Base-by-base conservation (phyloP, 1,284 basidiomycete species). In the Ustilago sp. region DNA sequence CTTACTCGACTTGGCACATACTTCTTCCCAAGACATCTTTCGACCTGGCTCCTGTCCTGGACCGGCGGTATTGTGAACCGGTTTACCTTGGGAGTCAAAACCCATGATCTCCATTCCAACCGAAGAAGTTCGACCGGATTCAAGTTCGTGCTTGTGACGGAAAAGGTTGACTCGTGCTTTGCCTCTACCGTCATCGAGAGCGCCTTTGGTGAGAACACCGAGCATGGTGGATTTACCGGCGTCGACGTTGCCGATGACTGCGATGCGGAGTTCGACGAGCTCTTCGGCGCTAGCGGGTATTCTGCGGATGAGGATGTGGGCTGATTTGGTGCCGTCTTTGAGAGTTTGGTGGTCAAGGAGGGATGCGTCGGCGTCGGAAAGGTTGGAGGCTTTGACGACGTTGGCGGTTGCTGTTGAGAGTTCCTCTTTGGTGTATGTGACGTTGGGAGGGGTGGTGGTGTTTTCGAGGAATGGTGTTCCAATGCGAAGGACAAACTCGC, bases 61-160 rank as follows among this genome's bases (percentile, higher is more conserved):
- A 7, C 74, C 77, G 7, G 63, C 63, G 9, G 64, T 61, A 9
- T 67, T 74, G 56, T 77, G 73, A 2, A 84, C 80, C 0, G 80
- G 68, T 11, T 45, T 47, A 23, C 83, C 82, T 54, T 79, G 68
- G 12, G 77, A 81, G 58, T 80, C 74, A 41, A 81, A 83, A 3
- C 85, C 85, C 80, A 86, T 80, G 79, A 94, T 94, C 89, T 98
- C 95, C 91, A 97, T 94, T 50, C 97, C 96, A 38, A 98, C 94
- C 69, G 92, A 94, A 35, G 93, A 94, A 0, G 96, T 98, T 61
- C 97, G 88, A 2, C 97, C 96, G 11, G 93, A 94, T 88, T 99
- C 96, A 72, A 98, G 89, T 87, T 99, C 96, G 84, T 99, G 96
- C 86, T 98, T 98, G 87, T 99, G 97, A 53, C 96, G 89, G 87